A percentile compares a stretch with the other conserved stretches of the same genome.
phyloP scores from a whole-genome alignment of 148 eudicot genomes.

The Vaccinium myrtillus region DNA sequence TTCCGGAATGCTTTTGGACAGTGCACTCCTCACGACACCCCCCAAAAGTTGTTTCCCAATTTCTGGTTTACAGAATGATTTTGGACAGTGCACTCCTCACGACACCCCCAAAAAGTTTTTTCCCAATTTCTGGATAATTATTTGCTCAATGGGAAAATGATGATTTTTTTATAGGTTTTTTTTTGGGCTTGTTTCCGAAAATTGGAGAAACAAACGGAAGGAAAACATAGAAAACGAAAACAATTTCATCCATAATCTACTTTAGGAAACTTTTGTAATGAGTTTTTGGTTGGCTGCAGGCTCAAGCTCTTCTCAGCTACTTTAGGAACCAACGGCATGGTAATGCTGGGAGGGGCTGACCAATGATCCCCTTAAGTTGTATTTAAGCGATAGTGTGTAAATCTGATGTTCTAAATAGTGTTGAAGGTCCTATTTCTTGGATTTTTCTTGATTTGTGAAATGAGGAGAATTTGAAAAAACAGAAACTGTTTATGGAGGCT shows the following conservation, averaged over 20 bases:
- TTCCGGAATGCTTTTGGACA: not conserved
- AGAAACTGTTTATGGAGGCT: not conserved
- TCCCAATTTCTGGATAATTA: not conserved
- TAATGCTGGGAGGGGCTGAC: slow-evolving; percentile 48
- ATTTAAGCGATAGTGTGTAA: slow-evolving; percentile 14
- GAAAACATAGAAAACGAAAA: not conserved
- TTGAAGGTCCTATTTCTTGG: not conserved
- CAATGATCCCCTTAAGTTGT: not conserved
- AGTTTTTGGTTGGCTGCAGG: slow-evolving; percentile 36
- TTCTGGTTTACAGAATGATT: not conserved
- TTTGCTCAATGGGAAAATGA: not conserved
- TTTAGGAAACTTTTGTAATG: not conserved
- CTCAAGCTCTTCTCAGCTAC: slow-evolving; percentile 53
- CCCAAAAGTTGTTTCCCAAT: not conserved
- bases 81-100: not conserved
- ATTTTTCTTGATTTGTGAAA: slow-evolving; percentile 13
- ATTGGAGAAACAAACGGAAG: not conserved
- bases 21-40: not conserved
- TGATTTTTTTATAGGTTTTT: not conserved
- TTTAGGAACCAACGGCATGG: slow-evolving; percentile 60
- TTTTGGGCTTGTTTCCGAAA: not conserved
- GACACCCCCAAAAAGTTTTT: not conserved
- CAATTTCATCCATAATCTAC: not conserved
- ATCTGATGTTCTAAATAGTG: slow-evolving; percentile 24
- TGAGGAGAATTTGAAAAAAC: not conserved